Evolutionary conservation across 1,284 basidiomycete species (phyloP), one percentile per base, ranked within the genome.

Genomic region (Jaminaea rosea): DNA sequence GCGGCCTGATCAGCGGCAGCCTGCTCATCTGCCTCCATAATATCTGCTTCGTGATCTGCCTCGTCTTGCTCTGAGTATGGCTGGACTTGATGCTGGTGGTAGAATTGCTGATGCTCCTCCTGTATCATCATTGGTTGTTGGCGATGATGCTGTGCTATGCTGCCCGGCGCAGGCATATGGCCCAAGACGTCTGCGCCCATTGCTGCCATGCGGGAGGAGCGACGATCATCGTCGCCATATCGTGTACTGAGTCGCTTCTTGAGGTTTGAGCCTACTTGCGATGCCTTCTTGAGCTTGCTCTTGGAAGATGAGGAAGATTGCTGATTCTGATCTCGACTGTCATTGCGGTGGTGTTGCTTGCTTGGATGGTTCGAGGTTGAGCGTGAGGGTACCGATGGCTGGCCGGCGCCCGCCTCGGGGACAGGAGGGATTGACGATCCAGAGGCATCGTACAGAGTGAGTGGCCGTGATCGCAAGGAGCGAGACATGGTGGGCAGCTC

Each of bases 161-260:
- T 47, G 5, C 49, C 52, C n/a, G n/a, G n/a, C n/a, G n/a, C n/a
- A 5, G 63, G 63, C 0, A 61, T 56, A 8, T 49, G 46, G 23
- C 62, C 56, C 0, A 60, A 44, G 4, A 26, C 32, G 8, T 42
- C n/a, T 7, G 48, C 47, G 23, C 45, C 50, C 47, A 52, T 37
- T 4, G 36, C 31, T n/a, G 52, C 48, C 23, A 49, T 47, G 26
- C 61, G 57, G 31, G 55, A 57, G 41, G 60, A 62, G 0, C 65
- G 61, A 2, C 68, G 62, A 1, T 67, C 60, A 17, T 60, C 69
- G 13, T 69, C 64, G 21, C 65, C 65, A 56, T 73, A 73, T n/a
- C 70, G 61, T 65, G 67, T 70, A 24, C 67, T 69, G 13, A 73
- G 58, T 17, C 70, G 58, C 51, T 71, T 71, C 27, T 69, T 69